These are phyloP conservation scores for Alternaria viburni DNA, from an alignment of 2,329 filamentous ascomycete genomes.

Conservation along the genomic window DNA sequence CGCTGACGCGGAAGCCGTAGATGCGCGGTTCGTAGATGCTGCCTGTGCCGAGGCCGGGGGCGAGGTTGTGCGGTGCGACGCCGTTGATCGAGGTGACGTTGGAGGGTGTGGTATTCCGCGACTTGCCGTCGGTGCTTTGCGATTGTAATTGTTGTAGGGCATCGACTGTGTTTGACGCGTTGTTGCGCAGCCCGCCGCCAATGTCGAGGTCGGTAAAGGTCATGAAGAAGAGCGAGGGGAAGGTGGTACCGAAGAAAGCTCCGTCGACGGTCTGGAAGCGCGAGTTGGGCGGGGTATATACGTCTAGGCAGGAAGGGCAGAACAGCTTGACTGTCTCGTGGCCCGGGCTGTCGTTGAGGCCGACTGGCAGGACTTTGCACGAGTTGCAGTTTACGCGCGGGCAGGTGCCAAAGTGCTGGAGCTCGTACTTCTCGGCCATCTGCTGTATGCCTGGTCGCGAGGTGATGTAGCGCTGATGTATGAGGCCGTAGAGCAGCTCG, in stretches of 20 bases:
- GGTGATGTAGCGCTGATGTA: conserved; percentile 98
- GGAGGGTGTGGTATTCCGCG: conserved; percentile 42
- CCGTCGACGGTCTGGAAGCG: conserved; percentile 97
- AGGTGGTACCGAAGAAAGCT: conserved; percentile 97
- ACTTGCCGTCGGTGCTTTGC: conserved; percentile 42
- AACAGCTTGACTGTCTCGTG: conserved; percentile 98
- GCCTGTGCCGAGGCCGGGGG: conserved; percentile 79
- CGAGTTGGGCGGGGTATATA: conserved; percentile 96
- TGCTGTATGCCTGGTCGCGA: conserved; percentile 95
- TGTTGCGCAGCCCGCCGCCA: conserved; percentile 70
- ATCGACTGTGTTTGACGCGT: conserved; percentile 41
- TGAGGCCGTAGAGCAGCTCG: conserved; percentile 97
- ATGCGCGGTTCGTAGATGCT: conserved; percentile 95
- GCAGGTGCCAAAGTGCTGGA: conserved; percentile 93
- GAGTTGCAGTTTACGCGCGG: conserved; percentile 93
- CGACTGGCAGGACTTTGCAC: conserved; percentile 89
- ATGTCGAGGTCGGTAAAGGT: conserved; percentile 97
- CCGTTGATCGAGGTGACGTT: conserved; percentile 72
- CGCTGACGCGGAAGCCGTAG: conserved; percentile 94
- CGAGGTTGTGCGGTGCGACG: conserved; percentile 84
- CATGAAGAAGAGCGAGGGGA: conserved; percentile 96
- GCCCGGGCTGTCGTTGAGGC: conserved; percentile 90
- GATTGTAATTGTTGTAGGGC: conserved; percentile 45
- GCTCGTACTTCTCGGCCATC: conserved; percentile 99
- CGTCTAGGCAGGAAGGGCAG: conserved; percentile 94